Evolutionary conservation across 306 rosid genomes (phyloP).

Genomic region (Castanopsis chinensis): DNA sequence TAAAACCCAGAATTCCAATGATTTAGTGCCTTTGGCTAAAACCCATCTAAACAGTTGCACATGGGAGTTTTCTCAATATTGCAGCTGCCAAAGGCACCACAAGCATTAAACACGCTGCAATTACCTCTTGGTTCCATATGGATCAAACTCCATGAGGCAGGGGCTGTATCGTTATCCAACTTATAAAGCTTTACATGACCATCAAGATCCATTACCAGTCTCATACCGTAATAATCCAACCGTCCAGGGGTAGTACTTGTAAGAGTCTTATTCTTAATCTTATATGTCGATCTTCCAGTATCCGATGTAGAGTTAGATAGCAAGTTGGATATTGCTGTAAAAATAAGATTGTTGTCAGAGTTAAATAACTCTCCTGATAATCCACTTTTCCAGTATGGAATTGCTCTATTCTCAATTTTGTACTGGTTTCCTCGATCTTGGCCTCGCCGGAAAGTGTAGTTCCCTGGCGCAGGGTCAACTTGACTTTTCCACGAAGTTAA

Average conservation of each 20-base stretch:
- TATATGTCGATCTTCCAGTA: too few species aligned
- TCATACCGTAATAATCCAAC: neutral
- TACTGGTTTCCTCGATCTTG: neutral
- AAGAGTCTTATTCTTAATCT: too few species aligned
- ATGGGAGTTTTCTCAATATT: neutral
- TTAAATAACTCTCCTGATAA: neutral
- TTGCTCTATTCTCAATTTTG: fast-evolving
- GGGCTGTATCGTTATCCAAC: neutral
- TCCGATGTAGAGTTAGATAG: too few species aligned
- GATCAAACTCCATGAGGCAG: fast-evolving
- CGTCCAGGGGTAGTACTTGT: too few species aligned
- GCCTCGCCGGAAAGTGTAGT: slow-evolving; percentile 20
- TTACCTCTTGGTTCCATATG: slow-evolving; percentile 14
- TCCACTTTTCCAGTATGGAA: slow-evolving; percentile 15
- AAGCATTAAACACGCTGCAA: neutral
- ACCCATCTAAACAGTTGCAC: slow-evolving; percentile 19
- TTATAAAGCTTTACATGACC: neutral
- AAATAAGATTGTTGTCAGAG: neutral
- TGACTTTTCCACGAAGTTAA: slow-evolving; percentile 31
- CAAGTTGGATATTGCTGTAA: too few species aligned
- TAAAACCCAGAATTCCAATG: neutral
- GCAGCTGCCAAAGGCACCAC: slow-evolving; percentile 13
- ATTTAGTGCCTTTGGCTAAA: neutral
- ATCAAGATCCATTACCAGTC: slow-evolving; percentile 17
- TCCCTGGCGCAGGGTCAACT: neutral